Evolutionary conservation across 202 grass and related monocot species (phyloP), one percentile per base, ranked within the genome.

Genomic region (Hordeum pubiflorum): DNA sequence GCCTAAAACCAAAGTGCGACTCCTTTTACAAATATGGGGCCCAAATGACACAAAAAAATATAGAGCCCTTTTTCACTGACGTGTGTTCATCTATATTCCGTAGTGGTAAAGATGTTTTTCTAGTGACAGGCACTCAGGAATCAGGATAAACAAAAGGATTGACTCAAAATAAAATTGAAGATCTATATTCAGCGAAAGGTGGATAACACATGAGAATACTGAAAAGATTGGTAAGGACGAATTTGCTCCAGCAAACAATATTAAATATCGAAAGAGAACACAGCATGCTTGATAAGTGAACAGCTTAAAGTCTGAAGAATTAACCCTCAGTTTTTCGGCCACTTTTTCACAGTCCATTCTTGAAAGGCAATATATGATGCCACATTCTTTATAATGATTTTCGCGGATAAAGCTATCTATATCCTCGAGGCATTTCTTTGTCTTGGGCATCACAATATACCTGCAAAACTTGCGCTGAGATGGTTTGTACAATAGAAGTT

Each of bases 261-360:
- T 41, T 77, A 71, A 54, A 23, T 59, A 52, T 20, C 38, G 5
- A 56, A 63, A 31, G 68, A 54, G 63, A 67, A 46, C 23, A 69
- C 10, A 61, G 39, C 33, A 61, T 34, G 22, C 43, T 64, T 78
- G 9, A 85, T 38, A 8, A 50, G 56, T 74, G 4, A 85, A 44
- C 11, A 50, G 46, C 14, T 73, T 69, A 78, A 79, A 48, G 63
- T 72, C 66, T 89, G 13, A 34, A 77, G 68, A 67, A 75, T 27
- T 27, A 82, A 98, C 92, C 92, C 91, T 76, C 18, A 98, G 74
- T 85, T 91, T 85, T 23, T 83, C 89, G 11, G 95, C 90, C 52
- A 98, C 95, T 95, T 98, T 98, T 69, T 98, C 92, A 41, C 95
- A 95, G 79, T 98, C 95, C 88, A 95, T 89, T 79, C 92, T 94